Conservation (phyloP, 1,284 basidiomycete species). For the Fomitopsis pinicola region DNA sequence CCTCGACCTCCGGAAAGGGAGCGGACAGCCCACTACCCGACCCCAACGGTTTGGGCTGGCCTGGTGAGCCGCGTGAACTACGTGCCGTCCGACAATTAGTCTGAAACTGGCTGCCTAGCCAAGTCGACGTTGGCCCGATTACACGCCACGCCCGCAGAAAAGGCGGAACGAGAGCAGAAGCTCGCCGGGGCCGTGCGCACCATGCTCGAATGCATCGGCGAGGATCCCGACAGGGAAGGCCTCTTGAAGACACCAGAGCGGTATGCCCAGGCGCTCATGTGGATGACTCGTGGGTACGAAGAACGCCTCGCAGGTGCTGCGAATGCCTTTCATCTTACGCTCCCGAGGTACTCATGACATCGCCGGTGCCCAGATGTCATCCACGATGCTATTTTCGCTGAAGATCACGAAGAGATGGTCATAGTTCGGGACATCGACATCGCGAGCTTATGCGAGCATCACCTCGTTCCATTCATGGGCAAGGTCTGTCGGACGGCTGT, state of each 20-base stretch:
- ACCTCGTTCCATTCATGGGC: slow-evolving; percentile 97
- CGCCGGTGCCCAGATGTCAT: slow-evolving; percentile 74
- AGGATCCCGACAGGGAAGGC: slow-evolving; percentile 95
- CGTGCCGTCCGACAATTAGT: not conserved
- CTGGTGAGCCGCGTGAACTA: slow-evolving; percentile 47
- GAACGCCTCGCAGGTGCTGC: slow-evolving; percentile 79
- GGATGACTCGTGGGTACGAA: slow-evolving; percentile 99
- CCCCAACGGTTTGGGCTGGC: slow-evolving; percentile 90
- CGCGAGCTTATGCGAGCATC: slow-evolving; percentile 97
- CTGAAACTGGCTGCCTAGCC: slow-evolving; percentile 41
- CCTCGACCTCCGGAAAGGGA: slow-evolving; percentile 17
- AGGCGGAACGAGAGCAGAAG: slow-evolving; percentile 67
- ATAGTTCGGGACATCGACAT: slow-evolving; percentile 98
- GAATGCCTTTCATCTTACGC: slow-evolving; percentile 3
- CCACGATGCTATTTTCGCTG: slow-evolving; percentile 97
- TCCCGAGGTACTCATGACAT: slow-evolving; percentile 4
- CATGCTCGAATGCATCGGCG: slow-evolving; percentile 95
- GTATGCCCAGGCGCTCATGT: slow-evolving; percentile 96
- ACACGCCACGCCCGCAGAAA: slow-evolving; percentile 74
- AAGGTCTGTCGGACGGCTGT: slow-evolving; percentile 58
- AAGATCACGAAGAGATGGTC: slow-evolving; percentile 99
- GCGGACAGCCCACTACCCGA: slow-evolving; percentile 61
- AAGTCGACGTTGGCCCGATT: slow-evolving; percentile 87
- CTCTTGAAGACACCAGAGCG: slow-evolving; percentile 89
- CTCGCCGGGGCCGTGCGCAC: slow-evolving; percentile 86